Base-by-base conservation (phyloP, 768 basidiomycete species). In the Leccinellum rugosiceps region DNA sequence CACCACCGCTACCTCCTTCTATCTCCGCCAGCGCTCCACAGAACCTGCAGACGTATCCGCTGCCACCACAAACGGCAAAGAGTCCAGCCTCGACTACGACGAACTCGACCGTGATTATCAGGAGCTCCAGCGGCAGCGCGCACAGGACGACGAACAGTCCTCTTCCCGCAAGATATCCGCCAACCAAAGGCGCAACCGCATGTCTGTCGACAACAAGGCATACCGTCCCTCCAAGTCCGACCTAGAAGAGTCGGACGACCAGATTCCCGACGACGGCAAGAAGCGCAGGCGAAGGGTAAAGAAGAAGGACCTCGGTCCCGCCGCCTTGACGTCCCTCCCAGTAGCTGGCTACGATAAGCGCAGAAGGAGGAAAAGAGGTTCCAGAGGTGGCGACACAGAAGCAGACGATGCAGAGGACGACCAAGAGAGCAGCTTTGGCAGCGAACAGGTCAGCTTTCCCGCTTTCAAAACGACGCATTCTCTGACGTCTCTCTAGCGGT, bases 201-300 rank as follows among this genome's bases (percentile, higher is more conserved):
- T 91, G 59, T 88, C 87, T 0, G 65, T 75, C 23, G 92, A 93
- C 69, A 91, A 92, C 73, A 90, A 88, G 69, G 91, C 91, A 1
- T 94, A 92, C 65, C 81, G 81, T 53, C 91, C 91, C 19, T 72
- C 83, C 1, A 69, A 71, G 55, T 87, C 85, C 8, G 88, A 88
- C 61, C 63, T 82, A 32, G 89, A 90, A 41, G 80, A 82, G 8
- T 84, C 85, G 7, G 86, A 84, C 32, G 84, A 86, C 50, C 81
- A 83, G 50, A 77, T 80, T 31, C 82, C 81, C 25, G 82, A 78
- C 30, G 76, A 75, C 52, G 84, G 78, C 57, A 78, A 76, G 63
- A 79, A 77, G 66, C 79, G 79, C 69, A 84, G 77, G 74, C 73
- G 72, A 55, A 74, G 67, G 61, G 82, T 82, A 52, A 74, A 74